Conservation (phyloP, 179 eudicot species). For the Beta lomatogona region DNA sequence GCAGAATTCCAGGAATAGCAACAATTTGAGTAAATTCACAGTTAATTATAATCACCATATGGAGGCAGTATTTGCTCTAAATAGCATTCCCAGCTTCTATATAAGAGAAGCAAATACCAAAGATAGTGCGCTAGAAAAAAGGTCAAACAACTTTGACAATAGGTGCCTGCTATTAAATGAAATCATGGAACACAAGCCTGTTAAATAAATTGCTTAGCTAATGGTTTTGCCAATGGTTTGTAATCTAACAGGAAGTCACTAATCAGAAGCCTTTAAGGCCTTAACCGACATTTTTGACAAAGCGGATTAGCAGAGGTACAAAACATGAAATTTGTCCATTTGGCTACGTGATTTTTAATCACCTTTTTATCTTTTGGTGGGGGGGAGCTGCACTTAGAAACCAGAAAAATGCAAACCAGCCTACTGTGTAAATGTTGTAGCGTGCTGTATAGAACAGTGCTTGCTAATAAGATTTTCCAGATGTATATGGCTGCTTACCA, state of each 20-base stretch:
- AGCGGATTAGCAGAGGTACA: neutral
- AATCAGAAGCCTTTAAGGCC: neutral
- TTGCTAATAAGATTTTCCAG: neutral
- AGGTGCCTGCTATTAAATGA: neutral
- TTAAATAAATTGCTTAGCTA: neutral
- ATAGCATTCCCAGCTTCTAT: neutral
- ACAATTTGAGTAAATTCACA: too few relatives aligned
- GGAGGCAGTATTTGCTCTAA: neutral
- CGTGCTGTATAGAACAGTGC: neutral
- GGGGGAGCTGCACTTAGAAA: neutral
- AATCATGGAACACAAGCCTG: neutral
- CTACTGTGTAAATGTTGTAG: slow-evolving; percentile 7
- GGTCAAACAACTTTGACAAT: neutral
- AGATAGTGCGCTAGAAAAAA: neutral
- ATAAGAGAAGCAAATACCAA: neutral
- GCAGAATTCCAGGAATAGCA: neutral
- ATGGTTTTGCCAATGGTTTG: neutral
- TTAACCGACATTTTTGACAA: neutral
- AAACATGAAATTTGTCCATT: neutral
- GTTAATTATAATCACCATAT: neutral
- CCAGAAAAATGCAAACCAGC: neutral
- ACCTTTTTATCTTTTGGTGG: neutral
- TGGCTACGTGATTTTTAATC: neutral
- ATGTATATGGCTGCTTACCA: slow-evolving; percentile 53
- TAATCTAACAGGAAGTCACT: neutral